Base-by-base conservation (phyloP, 495 filamentous ascomycete species). In the Talaromyces trachyspermus region DNA sequence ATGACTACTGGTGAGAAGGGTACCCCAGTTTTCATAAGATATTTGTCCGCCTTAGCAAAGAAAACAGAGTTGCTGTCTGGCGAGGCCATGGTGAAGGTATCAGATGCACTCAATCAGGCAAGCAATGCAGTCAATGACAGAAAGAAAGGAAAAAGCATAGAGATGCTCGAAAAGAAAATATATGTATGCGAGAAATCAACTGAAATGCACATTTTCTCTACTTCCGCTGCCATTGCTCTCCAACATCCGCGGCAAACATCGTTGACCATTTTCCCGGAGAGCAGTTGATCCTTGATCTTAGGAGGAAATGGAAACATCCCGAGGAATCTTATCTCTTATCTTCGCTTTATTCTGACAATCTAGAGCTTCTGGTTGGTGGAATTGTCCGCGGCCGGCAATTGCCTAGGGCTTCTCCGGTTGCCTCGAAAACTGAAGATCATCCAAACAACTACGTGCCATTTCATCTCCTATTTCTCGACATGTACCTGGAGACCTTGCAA, bases 1-100 rank as follows among this genome's bases (percentile, higher is more conserved):
- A 67, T 58, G 2, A 64, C 30, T 10, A 54, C 43, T 0, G 59
- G 59, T 11, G 59, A 62, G 40, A 51, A 59, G 11, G 57, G 59
- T 2, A 62, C 57, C 2, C 62, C 62, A 0, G 57, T 61, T 5
- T 17, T 18, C 52, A 65, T 57, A 0, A 65, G 56, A 43, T 62
- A 49, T 30, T 56, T 54, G 39, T 56, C 45, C 9, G 61, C 54
- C 29, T 40, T 56, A 1, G 37, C 32, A 25, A 48, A 61, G 43
- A 64, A 61, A 44, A 29, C 36, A 5, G 36, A 5, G 8, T 32
- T 32, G 14, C 14, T 15, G 5, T 39, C n/a, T 18, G 36, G 15
- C n/a, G 36, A 18, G 15, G 36, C 36, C 36, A 39, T 39, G 15
- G 5, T 39, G 29, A 10, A 9, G 29, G 10, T 32, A 11, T 38